phyloP scores from a whole-genome alignment of 441 rosid species.

The Pelargonium citronellum region DNA sequence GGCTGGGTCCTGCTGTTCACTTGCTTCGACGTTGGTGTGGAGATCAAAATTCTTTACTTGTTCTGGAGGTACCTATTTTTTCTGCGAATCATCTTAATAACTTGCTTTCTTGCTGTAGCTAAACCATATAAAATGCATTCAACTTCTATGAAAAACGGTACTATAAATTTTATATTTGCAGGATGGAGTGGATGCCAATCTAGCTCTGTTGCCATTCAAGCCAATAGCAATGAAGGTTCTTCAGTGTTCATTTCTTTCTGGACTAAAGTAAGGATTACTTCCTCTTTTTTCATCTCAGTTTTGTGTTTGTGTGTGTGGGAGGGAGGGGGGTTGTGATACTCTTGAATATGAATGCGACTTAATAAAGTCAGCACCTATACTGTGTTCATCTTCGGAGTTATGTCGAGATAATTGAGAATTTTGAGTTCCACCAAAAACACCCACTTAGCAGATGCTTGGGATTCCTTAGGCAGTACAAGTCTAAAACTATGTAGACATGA shows the following conservation, averaged over 20 bases:
- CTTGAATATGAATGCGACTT: neutral
- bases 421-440: neutral
- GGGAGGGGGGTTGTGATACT: neutral
- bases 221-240: conserved; percentile 73
- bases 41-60: conserved; percentile 63
- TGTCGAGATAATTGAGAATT: neutral
- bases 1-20: conserved; percentile 76
- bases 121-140: neutral
- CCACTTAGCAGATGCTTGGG: neutral
- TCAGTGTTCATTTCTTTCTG: conserved; percentile 72
- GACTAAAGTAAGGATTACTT: conserved; percentile 44
- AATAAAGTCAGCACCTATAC: neutral
- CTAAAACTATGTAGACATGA: neutral
- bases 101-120: conserved; percentile 8
- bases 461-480: neutral
- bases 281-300: neutral
- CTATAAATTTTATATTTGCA: conserved; percentile 31
- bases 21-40: conserved; percentile 65
- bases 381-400: neutral
- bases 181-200: conserved; percentile 47
- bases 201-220: conserved; percentile 72
- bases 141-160: conserved; percentile 10
- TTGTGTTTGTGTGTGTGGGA: neutral
- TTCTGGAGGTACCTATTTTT: conserved; percentile 52
- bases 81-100: conserved; percentile 5